phyloP scores from a whole-genome alignment of 208 protist species.

The Trichomonas gallinae region DNA sequence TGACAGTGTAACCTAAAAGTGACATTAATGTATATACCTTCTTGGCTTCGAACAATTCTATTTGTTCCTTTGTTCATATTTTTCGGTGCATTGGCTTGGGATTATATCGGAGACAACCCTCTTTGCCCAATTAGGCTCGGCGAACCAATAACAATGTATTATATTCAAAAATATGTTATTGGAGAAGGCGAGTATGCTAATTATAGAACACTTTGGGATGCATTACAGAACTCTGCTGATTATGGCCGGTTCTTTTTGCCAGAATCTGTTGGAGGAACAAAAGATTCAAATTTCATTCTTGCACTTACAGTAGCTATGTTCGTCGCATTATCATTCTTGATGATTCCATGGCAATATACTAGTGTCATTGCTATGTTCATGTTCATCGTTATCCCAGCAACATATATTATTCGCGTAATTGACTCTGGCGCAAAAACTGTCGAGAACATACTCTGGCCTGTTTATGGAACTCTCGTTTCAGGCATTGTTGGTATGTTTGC shows the following conservation, averaged over 20 bases:
- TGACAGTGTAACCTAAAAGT: too few relatives aligned
- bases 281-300: neutral
- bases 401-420: neutral
- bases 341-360: neutral
- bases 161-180: neutral
- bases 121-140: neutral
- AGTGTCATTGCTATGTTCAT: neutral
- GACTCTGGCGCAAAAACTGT: neutral
- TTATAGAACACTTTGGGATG: neutral
- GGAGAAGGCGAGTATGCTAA: neutral
- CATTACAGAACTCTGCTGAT: neutral
- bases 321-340: neutral
- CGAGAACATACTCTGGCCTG: neutral
- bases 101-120: neutral
- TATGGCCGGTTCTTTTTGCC: neutral
- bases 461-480: neutral
- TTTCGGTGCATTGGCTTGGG: neutral
- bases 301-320: neutral
- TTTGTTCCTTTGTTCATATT: neutral
- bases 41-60: neutral
- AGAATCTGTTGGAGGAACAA: neutral
- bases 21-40: neutral
- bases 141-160: neutral
- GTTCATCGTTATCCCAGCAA: neutral
- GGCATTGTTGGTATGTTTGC: neutral